phyloP scores from a whole-genome alignment of 139 green algal genomes.

The Eudorina sp. region DNA sequence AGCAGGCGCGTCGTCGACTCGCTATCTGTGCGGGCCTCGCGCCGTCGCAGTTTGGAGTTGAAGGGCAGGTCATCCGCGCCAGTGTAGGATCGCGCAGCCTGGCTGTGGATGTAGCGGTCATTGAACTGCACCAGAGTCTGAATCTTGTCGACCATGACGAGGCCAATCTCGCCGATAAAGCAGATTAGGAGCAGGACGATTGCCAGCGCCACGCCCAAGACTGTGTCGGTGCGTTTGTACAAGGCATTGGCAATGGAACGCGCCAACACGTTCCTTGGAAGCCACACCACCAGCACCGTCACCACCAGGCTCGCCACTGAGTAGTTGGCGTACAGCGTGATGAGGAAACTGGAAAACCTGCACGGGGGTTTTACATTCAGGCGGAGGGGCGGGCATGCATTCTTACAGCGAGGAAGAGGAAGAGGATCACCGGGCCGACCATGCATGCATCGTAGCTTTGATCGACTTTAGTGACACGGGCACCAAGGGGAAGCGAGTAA shows the following conservation, averaged over 20 bases:
- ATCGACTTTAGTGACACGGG: no score
- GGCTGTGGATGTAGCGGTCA: conserved; percentile 6
- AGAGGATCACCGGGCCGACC: no score
- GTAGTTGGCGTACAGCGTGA: conserved; percentile 49
- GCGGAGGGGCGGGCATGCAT: no score
- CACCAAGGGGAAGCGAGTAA: no score
- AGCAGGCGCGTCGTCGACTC: no score
- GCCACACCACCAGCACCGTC: not conserved
- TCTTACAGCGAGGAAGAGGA: no score
- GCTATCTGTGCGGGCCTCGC: no score
- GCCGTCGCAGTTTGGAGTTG: no score
- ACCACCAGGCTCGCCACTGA: conserved; percentile 4
- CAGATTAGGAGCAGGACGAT: conserved; percentile 30
- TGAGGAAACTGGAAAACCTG: conserved; percentile 34
- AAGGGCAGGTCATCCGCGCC: conserved; percentile 28
- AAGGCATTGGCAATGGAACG: not conserved
- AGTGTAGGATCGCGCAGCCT: not conserved
- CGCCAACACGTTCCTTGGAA: conserved; percentile 34
- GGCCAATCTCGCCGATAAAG: conserved; percentile 45
- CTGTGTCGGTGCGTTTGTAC: not conserved
- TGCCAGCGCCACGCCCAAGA: not conserved
- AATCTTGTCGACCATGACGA: conserved; percentile 41
- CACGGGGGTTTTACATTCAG: no score
- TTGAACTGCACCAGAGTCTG: conserved; percentile 47
- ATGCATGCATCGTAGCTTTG: no score